Percentiles rank a stretch among this genome's conserved stretches.
phyloP scores from a whole-genome alignment of 129 eudicot genomes.

The Centrapalus pauciflorus region DNA sequence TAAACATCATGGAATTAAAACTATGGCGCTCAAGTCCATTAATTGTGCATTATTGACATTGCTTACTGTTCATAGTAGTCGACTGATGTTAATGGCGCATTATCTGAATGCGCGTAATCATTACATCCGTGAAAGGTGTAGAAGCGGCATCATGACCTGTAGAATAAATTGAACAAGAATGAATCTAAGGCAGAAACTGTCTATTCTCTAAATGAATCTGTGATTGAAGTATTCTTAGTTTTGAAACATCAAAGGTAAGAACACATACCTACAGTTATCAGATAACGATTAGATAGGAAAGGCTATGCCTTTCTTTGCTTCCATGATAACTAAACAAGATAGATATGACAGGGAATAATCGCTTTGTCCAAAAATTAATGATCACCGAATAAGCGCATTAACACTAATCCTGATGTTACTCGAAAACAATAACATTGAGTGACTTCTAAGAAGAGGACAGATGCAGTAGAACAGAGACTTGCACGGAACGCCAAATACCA shows the following conservation, averaged over 20 bases:
- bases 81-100: slow-evolving; percentile 24
- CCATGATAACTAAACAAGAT: slow-evolving; percentile 17
- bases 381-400: slow-evolving; percentile 9
- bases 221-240: slow-evolving; percentile 22
- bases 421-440: not conserved
- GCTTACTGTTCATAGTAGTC: not conserved
- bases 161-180: not conserved
- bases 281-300: slow-evolving; percentile 14
- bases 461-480: not conserved
- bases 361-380: not conserved
- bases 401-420: slow-evolving; percentile 7
- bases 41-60: slow-evolving; percentile 9
- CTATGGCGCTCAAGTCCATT: slow-evolving; percentile 1
- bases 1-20: slow-evolving; percentile 6
- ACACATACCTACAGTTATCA: slow-evolving; percentile 5
- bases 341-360: slow-evolving; percentile 6
- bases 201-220: slow-evolving; percentile 6
- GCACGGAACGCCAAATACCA: not conserved
- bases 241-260: not conserved
- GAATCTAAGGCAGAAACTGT: slow-evolving; percentile 13
- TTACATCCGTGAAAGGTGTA: slow-evolving; percentile 18
- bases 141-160: slow-evolving; percentile 1
- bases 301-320: not conserved
- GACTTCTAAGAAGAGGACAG: not conserved
- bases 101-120: slow-evolving; percentile 22